phyloP scores from a whole-genome alignment of 1,139 yeast genomes.

The Yamadazyma triangularis region DNA sequence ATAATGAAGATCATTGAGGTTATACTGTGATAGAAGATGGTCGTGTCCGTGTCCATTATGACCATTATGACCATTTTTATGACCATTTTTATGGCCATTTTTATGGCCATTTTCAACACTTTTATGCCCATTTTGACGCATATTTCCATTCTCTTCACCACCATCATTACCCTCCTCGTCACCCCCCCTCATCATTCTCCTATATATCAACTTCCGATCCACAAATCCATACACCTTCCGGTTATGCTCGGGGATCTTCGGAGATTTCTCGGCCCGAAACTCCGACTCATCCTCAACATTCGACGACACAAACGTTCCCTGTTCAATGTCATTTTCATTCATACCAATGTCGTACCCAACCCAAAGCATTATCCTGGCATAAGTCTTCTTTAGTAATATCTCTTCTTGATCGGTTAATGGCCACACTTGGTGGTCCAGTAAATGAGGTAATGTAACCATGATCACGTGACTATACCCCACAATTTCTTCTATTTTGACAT shows the following conservation, averaged over 20 bases:
- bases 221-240: background rate
- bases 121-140: no score
- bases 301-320: background rate
- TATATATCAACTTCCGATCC: background rate
- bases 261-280: background rate
- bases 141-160: background rate
- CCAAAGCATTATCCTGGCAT: slow-evolving; percentile 62
- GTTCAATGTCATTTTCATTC: background rate
- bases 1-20: slow-evolving; percentile 1
- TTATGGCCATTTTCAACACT: no score
- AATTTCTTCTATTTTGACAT: no score
- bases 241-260: background rate
- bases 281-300: background rate
- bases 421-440: no score
- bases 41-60: no score
- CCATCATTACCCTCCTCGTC: background rate
- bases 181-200: background rate
- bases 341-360: slow-evolving; percentile 50
- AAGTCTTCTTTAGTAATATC: slow-evolving; percentile 62
- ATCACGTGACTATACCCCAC: no score
- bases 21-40: background rate
- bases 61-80: no score
- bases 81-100: no score
- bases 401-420: slow-evolving; percentile 41
- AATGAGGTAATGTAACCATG: no score